Percentiles rank a stretch among this genome's conserved stretches.
Evolutionary conservation across 306 rosid species (phyloP).

Genomic region (Casuarina equisetifolia): DNA sequence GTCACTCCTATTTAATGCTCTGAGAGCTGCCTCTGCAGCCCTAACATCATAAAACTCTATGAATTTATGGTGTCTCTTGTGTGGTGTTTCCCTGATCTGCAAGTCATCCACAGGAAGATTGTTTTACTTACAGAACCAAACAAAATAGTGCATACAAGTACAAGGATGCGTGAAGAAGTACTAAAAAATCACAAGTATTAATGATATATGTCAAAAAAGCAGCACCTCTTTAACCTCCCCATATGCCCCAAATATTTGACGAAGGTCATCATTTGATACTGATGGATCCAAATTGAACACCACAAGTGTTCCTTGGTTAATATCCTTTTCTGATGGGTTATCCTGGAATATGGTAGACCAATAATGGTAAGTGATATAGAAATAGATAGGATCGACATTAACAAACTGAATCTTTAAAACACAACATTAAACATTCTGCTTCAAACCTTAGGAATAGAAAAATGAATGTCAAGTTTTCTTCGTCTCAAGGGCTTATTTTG

Average conservation of each 20-base stretch:
- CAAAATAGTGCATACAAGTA: constrained; percentile 16
- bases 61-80: constrained; percentile 91
- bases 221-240: constrained; percentile 94
- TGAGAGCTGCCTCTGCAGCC: constrained; percentile 87
- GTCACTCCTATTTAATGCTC: constrained; percentile 87
- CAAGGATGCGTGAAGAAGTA: neutral
- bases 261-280: constrained; percentile 90
- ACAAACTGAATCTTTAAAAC: constrained; percentile 8
- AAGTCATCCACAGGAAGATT: constrained; percentile 26
- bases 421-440: constrained; percentile 6
- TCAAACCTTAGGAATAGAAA: constrained; percentile 95
- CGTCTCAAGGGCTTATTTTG: constrained; percentile 91
- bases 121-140: constrained; percentile 13
- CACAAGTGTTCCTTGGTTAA: constrained; percentile 96
- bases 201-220: constrained; percentile 12
- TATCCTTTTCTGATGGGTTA: constrained; percentile 90
- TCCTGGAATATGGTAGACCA: constrained; percentile 53
- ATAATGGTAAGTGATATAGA: constrained; percentile 25
- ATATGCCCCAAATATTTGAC: constrained; percentile 84
- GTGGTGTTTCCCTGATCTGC: constrained; percentile 97
- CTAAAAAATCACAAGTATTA: constrained; percentile 7
- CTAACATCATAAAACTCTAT: constrained; percentile 91
- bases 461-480: constrained; percentile 93
- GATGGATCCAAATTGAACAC: constrained; percentile 94
- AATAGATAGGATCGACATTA: constrained; percentile 6